Evolutionary conservation across 768 basidiomycete genomes (phyloP).

Genomic region (Scleroderma bovista): DNA sequence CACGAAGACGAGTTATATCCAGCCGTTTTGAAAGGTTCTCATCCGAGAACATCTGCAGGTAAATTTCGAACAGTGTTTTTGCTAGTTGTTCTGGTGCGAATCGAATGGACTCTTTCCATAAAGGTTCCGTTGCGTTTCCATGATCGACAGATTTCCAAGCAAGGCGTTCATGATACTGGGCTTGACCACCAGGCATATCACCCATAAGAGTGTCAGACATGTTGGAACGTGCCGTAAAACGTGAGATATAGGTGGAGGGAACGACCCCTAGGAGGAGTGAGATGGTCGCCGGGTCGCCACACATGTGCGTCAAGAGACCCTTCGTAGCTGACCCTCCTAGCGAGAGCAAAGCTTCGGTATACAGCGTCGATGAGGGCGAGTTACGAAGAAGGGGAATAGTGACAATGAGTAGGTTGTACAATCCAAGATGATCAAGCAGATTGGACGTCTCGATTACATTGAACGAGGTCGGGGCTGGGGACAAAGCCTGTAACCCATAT

Average conservation of each 20-base stretch:
- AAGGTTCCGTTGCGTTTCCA: background rate
- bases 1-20: constrained; percentile 2
- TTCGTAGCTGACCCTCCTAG: constrained; percentile 5
- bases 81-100: constrained; percentile 22
- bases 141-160: constrained; percentile 18
- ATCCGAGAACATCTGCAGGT: constrained; percentile 26
- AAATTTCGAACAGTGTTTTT: constrained; percentile 21
- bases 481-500: constrained; percentile 11
- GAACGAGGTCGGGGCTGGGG: constrained; percentile 22
- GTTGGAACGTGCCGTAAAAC: constrained; percentile 26
- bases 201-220: constrained; percentile 15
- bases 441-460: constrained; percentile 32
- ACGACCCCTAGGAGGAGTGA: constrained; percentile 23
- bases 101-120: background rate
- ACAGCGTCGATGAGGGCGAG: constrained; percentile 20
- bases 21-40: constrained; percentile 17
- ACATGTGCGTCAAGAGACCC: constrained; percentile 19
- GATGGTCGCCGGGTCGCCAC: constrained; percentile 23
- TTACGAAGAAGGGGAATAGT: constrained; percentile 20
- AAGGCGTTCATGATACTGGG: constrained; percentile 19
- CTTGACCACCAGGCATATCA: background rate
- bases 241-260: constrained; percentile 20
- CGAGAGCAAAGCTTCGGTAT: constrained; percentile 24
- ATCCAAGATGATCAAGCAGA: constrained; percentile 24
- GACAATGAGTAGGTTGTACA: constrained; percentile 22